Percentiles rank a stretch among this genome's conserved stretches.
These are phyloP conservation scores for Neurospora cerealis DNA, from an alignment of 495 filamentous ascomycete species.

Conservation along the genomic window DNA sequence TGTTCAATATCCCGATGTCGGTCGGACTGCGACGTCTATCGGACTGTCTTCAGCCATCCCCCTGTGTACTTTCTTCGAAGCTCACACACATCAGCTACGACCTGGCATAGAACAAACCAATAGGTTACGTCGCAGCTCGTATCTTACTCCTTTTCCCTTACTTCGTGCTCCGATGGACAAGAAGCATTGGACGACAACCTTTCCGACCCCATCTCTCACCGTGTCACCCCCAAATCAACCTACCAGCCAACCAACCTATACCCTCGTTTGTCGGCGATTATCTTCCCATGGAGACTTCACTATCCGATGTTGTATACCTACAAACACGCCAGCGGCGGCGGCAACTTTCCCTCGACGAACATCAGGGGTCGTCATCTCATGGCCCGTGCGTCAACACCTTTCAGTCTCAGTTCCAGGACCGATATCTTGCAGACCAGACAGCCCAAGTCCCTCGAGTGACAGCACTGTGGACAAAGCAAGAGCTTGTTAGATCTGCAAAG, in stretches of 20 bases:
- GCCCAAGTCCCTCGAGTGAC: background rate
- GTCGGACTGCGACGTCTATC: background rate
- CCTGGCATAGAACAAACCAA: background rate
- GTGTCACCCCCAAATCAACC: background rate
- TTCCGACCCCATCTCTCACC: background rate
- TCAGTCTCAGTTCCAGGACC: background rate
- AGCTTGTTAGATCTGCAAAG: background rate
- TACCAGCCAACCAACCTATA: background rate
- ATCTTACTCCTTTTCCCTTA: constrained; percentile 1
- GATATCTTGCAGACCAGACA: background rate
- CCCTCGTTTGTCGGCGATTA: background rate
- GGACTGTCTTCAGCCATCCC: background rate
- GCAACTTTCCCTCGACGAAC: background rate
- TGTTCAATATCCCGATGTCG: background rate
- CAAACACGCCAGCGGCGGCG: background rate
- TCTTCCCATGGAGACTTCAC: background rate
- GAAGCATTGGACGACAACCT: background rate
- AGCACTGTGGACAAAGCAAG: background rate
- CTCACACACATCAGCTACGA: background rate
- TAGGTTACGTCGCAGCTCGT: constrained; percentile 20
- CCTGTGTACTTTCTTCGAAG: background rate
- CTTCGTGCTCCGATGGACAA: background rate
- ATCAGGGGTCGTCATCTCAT: background rate
- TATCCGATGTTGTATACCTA: background rate
- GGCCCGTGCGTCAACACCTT: background rate